Evolutionary conservation across 352 stramenopile species (phyloP), one percentile per base, ranked within the genome.

Genomic region (Pythium coloratum): DNA sequence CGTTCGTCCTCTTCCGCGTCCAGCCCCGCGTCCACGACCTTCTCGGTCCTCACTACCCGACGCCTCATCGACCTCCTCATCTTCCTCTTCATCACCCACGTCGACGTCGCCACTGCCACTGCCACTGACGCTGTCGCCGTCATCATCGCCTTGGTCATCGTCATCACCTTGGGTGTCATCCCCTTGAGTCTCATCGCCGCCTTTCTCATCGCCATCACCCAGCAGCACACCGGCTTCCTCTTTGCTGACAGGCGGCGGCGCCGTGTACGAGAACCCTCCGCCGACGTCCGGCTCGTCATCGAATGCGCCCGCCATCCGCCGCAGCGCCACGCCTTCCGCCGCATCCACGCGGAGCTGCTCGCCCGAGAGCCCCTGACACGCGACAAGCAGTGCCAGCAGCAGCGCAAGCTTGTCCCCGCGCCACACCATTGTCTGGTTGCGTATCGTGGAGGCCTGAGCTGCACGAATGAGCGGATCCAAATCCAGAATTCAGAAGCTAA

Each of bases 331-430:
- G 57, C 30, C 57, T 38, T 36, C 4, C 26, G 10, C n/a, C 53
- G 33, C 55, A 1, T 14, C 7, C 53, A 16, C 55, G 3, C 33
- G 10, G 36, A 26, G 24, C n/a, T 36, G 64, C 57, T 58, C 20
- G 10, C 34, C 58, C n/a, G 30, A 34, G 26, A 66, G 55, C 24
- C 47, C 26, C 28, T 64, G 58, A 16, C 49, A 49, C 30, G 42
- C 56, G 26, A 66, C 24, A 18, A 66, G 20, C 57, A 70, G 8
- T 12, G 58, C 64, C 16, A n/a, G 57, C 26, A 65, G 24, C 34
- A 70, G 57, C 50, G 40, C 57, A 24, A 66, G 57, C 33, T 32
- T 62, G 13, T 51, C 54, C 36, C 28, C 20, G 20, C 50, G 32
- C 57, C 40, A 57, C 64, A 62, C 24, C 64, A 62, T 66, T 2